Evolutionary conservation across 306 rosid species (phyloP).

Genomic region (Cicer arietinum): DNA sequence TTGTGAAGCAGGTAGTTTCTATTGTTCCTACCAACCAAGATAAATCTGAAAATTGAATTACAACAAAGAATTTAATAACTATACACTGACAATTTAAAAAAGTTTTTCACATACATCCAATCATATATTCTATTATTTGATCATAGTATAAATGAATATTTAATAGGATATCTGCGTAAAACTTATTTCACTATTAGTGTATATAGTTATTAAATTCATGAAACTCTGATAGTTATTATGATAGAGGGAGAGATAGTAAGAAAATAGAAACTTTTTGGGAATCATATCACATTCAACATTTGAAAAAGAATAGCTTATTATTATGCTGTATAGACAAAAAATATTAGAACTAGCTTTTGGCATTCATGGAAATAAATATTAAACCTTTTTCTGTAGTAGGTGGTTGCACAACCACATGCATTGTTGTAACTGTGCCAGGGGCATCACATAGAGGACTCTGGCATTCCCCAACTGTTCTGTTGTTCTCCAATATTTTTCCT

Average conservation of each 20-base stretch:
- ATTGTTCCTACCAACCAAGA: background rate
- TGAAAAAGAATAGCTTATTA: constrained; percentile 1
- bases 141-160: no score
- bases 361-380: constrained; percentile 21
- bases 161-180: no score
- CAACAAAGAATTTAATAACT: background rate
- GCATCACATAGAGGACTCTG: constrained; percentile 80
- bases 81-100: no score
- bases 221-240: background rate
- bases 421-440: constrained; percentile 86
- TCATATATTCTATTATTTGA: no score
- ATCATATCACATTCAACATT: background rate
- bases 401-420: constrained; percentile 92
- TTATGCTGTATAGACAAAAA: background rate
- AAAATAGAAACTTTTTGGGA: background rate
- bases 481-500: constrained; percentile 87
- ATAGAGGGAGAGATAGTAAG: background rate
- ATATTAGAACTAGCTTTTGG: constrained; percentile 5
- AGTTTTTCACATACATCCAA: no score
- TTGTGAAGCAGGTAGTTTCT: background rate
- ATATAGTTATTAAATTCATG: no score
- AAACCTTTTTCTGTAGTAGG: constrained; percentile 80
- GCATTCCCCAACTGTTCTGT: constrained; percentile 87
- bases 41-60: constrained; percentile 19
- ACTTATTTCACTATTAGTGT: no score